Evolutionary conservation across 2,329 filamentous ascomycete genomes (phyloP).

Genomic region (Talaromyces atroroseus): DNA sequence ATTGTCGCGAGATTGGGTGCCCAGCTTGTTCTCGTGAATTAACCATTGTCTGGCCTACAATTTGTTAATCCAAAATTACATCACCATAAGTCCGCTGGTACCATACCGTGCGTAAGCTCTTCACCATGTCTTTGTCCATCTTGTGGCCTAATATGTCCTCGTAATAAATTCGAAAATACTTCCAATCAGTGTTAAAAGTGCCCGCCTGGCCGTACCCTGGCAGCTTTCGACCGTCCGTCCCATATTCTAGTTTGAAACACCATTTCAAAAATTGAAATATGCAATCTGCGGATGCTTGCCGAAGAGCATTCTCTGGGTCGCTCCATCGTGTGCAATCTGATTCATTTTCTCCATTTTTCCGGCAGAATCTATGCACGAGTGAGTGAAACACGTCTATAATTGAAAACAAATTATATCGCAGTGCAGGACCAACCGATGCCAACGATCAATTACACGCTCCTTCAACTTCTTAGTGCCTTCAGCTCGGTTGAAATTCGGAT

Average conservation of each 20-base stretch:
- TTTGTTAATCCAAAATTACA: neutral
- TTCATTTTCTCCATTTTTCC: too few species aligned
- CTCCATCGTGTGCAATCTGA: slow-evolving; percentile 5
- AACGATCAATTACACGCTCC: slow-evolving; percentile 15
- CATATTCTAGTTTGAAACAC: slow-evolving; percentile 18
- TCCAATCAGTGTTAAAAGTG: slow-evolving; percentile 19
- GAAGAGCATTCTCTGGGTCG: slow-evolving; percentile 16
- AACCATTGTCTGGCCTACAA: neutral
- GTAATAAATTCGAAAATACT: slow-evolving; percentile 21
- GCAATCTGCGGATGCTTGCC: slow-evolving; percentile 16
- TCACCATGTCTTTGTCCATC: slow-evolving; percentile 17
- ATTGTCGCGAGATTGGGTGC: slow-evolving; percentile 14
- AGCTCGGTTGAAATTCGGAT: slow-evolving; percentile 18
- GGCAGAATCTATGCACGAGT: too few species aligned
- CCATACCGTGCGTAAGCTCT: slow-evolving; percentile 16
- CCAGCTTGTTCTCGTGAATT: neutral
- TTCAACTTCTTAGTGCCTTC: slow-evolving; percentile 17
- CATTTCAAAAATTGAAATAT: slow-evolving; percentile 17
- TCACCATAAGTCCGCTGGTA: neutral
- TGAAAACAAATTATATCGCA: neutral
- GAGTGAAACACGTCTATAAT: too few species aligned
- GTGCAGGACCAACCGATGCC: slow-evolving; percentile 14
- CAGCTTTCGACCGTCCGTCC: slow-evolving; percentile 3
- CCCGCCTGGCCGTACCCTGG: slow-evolving; percentile 18
- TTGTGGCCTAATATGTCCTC: slow-evolving; percentile 12